Evolutionary conservation across 495 filamentous ascomycete genomes (phyloP).

Genomic region (Hypoxylon rickii): DNA sequence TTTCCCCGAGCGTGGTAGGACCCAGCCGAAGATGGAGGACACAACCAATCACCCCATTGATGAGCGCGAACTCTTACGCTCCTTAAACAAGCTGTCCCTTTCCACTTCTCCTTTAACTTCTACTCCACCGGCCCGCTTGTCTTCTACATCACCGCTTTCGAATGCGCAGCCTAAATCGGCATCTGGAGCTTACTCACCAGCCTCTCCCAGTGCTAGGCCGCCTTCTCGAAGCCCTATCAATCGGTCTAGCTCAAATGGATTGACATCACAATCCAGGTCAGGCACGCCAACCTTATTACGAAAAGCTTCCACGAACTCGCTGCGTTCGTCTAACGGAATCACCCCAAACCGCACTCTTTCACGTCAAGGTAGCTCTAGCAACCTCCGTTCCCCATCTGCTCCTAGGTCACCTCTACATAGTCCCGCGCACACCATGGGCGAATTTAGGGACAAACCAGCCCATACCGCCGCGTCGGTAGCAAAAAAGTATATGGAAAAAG

Average conservation of each 20-base stretch:
- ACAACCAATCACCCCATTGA: conserved; percentile 24
- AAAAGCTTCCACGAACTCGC: conserved; percentile 61
- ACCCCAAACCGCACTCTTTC: conserved; percentile 44
- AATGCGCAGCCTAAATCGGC: conserved; percentile 7
- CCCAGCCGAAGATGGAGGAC: conserved; percentile 20
- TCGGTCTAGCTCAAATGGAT: conserved; percentile 46
- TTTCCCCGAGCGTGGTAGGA: conserved; percentile 28
- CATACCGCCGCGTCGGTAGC: conserved; percentile 73
- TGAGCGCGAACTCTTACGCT: conserved; percentile 45
- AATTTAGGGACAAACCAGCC: conserved; percentile 46
- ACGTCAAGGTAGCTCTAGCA: conserved; percentile 56
- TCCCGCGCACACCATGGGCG: conserved; percentile 36
- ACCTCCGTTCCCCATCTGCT: conserved; percentile 48
- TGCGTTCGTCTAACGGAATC: conserved; percentile 50
- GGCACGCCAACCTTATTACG: conserved; percentile 52
- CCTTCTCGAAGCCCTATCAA: conserved; percentile 54
- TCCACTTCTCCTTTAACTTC: conserved; percentile 37
- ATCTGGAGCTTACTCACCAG: conserved; percentile 22
- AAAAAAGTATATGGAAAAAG: conserved; percentile 67
- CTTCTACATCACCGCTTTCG: conserved; percentile 24
- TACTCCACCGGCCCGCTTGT: conserved; percentile 33
- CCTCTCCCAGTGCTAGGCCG: conserved; percentile 42
- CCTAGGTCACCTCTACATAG: conserved; percentile 42
- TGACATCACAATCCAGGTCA: conserved; percentile 48
- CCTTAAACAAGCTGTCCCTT: conserved; percentile 49